Evolutionary conservation across 495 filamentous ascomycete species (phyloP), one percentile per base, ranked within the genome.

Genomic region (Tuber brumale): DNA sequence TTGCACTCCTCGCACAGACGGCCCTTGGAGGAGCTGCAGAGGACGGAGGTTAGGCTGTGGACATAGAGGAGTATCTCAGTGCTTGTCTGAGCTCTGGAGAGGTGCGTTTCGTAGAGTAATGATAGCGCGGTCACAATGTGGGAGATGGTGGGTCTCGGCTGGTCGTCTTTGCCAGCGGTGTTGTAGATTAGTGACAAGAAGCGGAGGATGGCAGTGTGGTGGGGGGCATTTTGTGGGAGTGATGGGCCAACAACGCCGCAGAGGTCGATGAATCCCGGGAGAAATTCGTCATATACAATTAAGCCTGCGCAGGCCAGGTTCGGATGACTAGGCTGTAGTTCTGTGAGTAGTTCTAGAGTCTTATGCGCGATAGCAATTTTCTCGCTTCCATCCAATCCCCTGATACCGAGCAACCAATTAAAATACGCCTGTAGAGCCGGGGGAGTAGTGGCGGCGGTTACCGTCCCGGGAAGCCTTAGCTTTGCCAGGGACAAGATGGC

Each of bases 111-210:
- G 57, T 35, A 66, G 57, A 66, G 57, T 14, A 66, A 8, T 66
- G 57, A 66, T 8, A 66, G 7, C 1, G n/a, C 27, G 27, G 57
- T 35, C 27, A 66, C 57, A 19, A 66, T 66, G 31, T 35, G 57
- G 57, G 57, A 66, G 57, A 66, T 66, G 27, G 57, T 35, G 57
- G 57, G 57, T 27, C 57, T 66, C 57, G 57, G 57, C 57, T 66
- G 57, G 57, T 66, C 57, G 57, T 66, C 57, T 35, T 66, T 66
- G 57, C 57, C 57, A 35, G 57, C 57, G 27, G 57, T 66, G 27
- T 35, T 66, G 57, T 66, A 66, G 27, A 66, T 66, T 35, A 66
- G 57, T 18, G 57, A 66, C 14, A 66, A 8, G 57, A 66, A 66
- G 14, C 57, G 57, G 27, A 66, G 57, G 31, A 66, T 66, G 57